Evolutionary conservation across 805 yeast genomes (phyloP).

Genomic region (Lipomyces chichibuensis): DNA sequence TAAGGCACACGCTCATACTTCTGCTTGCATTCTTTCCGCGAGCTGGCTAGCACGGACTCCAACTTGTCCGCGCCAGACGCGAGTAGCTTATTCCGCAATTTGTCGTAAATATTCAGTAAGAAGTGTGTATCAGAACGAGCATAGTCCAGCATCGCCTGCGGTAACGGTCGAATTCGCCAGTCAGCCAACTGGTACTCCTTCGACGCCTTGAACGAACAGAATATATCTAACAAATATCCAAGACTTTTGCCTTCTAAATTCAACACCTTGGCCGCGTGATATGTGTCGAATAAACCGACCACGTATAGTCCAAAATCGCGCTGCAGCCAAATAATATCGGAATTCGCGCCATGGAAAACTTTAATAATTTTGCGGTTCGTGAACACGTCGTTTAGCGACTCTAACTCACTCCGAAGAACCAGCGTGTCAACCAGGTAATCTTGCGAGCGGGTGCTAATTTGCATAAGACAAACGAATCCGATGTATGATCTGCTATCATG

Average conservation of each 20-base stretch:
- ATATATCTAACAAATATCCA: constrained; percentile 78
- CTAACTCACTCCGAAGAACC: constrained; percentile 71
- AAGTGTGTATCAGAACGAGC: constrained; percentile 97
- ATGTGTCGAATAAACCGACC: constrained; percentile 90
- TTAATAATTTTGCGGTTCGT: constrained; percentile 80
- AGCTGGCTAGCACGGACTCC: constrained; percentile 67
- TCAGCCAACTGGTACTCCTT: constrained; percentile 95
- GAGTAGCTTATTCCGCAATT: constrained; percentile 62
- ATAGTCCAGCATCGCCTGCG: constrained; percentile 73
- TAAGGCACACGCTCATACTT: constrained; percentile 79
- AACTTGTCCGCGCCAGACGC: constrained; percentile 28
- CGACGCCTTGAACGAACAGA: constrained; percentile 82
- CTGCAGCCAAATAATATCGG: constrained; percentile 97
- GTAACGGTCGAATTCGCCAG: constrained; percentile 90
- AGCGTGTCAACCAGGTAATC: constrained; percentile 91
- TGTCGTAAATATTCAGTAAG: constrained; percentile 75
- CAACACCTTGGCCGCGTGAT: constrained; percentile 80
- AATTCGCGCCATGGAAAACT: constrained; percentile 93
- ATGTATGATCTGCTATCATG: constrained; percentile 89
- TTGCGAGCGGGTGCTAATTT: constrained; percentile 74
- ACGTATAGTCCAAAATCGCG: constrained; percentile 90
- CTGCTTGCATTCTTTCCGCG: constrained; percentile 76
- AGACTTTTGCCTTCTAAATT: constrained; percentile 80
- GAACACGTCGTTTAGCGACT: constrained; percentile 69
- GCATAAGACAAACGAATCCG: constrained; percentile 93